phyloP scores from a whole-genome alignment of 2,329 filamentous ascomycete species.

The Aspergillus sergii region DNA sequence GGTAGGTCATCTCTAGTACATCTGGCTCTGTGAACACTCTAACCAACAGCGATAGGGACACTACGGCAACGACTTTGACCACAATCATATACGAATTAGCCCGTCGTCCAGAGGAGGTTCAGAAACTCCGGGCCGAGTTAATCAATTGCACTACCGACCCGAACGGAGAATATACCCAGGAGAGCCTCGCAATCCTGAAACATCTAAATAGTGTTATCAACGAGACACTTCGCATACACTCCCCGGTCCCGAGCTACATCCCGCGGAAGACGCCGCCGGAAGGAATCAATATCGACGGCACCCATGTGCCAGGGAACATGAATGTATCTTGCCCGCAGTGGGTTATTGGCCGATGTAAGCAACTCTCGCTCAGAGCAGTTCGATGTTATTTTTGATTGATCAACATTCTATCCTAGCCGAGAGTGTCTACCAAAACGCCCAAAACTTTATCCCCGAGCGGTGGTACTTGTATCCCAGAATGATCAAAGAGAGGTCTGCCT shows the following conservation, averaged over 20 bases:
- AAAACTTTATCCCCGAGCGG: conserved; percentile 31
- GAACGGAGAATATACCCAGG: background rate
- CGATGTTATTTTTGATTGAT: background rate
- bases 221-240: conserved; percentile 17
- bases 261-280: conserved; percentile 17
- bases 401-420: conserved; percentile 20
- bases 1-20: background rate
- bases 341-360: conserved; percentile 28
- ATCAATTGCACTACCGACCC: background rate
- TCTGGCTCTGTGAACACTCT: too few relatives aligned
- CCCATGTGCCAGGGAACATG: conserved; percentile 21
- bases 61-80: conserved; percentile 1
- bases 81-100: background rate
- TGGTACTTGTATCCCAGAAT: conserved; percentile 39
- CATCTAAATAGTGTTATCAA: conserved; percentile 22
- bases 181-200: background rate
- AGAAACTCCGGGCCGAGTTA: background rate
- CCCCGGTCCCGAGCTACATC: conserved; percentile 13
- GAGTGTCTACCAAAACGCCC: conserved; percentile 29
- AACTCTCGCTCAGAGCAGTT: background rate
- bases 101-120: background rate
- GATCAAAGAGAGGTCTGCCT: conserved; percentile 36
- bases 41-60: background rate
- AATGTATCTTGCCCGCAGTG: conserved; percentile 27
- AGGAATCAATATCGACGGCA: conserved; percentile 22